These are phyloP conservation scores for Solanum rostratum DNA, from an alignment of 257 asterid species.

Conservation along the genomic window DNA sequence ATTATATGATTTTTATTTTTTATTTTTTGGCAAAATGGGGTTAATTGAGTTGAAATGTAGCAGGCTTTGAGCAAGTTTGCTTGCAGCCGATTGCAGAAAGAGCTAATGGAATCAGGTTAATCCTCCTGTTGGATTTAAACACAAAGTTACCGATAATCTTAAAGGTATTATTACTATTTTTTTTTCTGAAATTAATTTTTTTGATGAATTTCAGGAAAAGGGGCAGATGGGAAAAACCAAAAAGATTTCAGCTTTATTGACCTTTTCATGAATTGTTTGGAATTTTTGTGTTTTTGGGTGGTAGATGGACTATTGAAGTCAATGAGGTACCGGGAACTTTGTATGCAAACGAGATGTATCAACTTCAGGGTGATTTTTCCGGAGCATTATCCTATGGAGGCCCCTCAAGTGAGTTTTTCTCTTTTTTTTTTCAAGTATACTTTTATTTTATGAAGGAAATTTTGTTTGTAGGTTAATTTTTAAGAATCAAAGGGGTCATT, in stretches of 20 bases:
- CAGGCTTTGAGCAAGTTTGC: conserved; percentile 97
- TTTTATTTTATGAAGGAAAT: neutral
- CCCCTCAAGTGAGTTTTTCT: conserved; percentile 31
- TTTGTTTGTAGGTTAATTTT: neutral
- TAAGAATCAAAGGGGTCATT: neutral
- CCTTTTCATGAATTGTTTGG: neutral
- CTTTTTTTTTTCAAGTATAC: too few relatives aligned
- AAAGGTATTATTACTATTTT: conserved; percentile 31
- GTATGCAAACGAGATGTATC: conserved; percentile 32
- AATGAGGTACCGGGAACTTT: conserved; percentile 36
- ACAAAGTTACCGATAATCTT: conserved; percentile 81
- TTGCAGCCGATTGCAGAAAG: conserved; percentile 88
- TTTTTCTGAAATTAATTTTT: neutral
- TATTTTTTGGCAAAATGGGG: neutral
- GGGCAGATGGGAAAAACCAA: neutral
- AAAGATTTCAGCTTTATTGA: neutral
- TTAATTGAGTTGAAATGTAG: neutral
- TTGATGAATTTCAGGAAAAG: neutral
- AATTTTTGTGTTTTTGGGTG: neutral
- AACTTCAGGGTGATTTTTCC: conserved; percentile 48
- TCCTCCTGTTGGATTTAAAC: conserved; percentile 86
- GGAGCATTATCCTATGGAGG: conserved; percentile 48
- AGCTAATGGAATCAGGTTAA: conserved; percentile 90
- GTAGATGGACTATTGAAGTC: conserved; percentile 42
- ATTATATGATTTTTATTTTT: neutral